Evolutionary conservation across 2,329 filamentous ascomycete genomes (phyloP), one percentile per base, ranked within the genome.

Genomic region (Leptographium procerum): DNA sequence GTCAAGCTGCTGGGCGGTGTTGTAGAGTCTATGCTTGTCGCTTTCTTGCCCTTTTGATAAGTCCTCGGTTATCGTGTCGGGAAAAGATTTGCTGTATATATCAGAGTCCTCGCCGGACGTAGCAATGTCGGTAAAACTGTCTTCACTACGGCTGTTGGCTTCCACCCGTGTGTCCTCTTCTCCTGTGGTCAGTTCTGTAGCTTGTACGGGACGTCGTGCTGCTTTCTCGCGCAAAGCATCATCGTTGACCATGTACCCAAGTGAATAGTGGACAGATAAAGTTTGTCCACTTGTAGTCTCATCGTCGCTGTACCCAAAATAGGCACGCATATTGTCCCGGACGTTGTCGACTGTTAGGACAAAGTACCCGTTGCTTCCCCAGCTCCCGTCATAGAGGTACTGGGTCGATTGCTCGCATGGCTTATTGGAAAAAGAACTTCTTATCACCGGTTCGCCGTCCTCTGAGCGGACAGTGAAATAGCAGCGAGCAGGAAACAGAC

Each of bases 301-400:
- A 2, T 22, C 51, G 16, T 62, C 60, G 1, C 24, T 45, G 55
- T 65, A 67, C 26, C 53, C 59, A 45, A 68, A 66, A 54, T 64
- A 67, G 1, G 64, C 64, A 26, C 62, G 62, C 22, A 51, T 59
- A 9, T 52, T 47, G 4, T 53, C 26, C 1, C 40, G 43, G 1
- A 59, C 26, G 52, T 67, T 63, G 33, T 64, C 64, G 8, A 64
- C 31, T 1, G 64, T 63, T 2, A 68, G 40, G 11, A 64, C 61
- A 57, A 65, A 58, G 57, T 64, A 66, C 6, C 61, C 61, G 33
- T 55, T 50, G 33, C 50, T 28, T 52, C 64, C 60, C 60, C 61
- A 68, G 22, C 60, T 63, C 40, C 62, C 64, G 43, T 61, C 63
- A 48, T 64, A 50, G 28, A 24, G 52, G 58, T 65, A 66, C 3